These are phyloP conservation scores for Boletus pseudopeckii DNA, from an alignment of 768 basidiomycete genomes.

Conservation along the genomic window DNA sequence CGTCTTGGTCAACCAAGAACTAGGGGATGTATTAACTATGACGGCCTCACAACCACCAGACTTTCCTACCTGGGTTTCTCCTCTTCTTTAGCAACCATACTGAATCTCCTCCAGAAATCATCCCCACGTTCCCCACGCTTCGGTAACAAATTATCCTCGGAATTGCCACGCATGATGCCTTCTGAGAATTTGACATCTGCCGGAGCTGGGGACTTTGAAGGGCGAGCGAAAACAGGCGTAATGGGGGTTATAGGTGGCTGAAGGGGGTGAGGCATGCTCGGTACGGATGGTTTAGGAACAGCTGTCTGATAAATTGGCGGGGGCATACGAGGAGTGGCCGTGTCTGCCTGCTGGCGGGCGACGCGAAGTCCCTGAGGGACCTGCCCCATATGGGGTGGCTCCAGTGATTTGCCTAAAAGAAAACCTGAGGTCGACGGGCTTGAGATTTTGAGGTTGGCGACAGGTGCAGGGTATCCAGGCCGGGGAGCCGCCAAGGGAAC, in stretches of 20 bases:
- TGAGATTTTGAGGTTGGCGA: constrained; percentile 60
- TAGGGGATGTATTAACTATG: constrained; percentile 21
- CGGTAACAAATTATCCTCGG: constrained; percentile 66
- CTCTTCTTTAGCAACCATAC: constrained; percentile 75
- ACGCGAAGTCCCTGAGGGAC: constrained; percentile 26
- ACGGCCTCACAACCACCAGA: neutral
- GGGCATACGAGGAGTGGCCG: constrained; percentile 25
- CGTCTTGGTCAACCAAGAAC: constrained; percentile 68
- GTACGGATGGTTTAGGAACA: constrained; percentile 35
- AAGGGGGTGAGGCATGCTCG: constrained; percentile 66
- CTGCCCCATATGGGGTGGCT: constrained; percentile 29
- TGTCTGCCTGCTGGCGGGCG: constrained; percentile 18
- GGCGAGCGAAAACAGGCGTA: constrained; percentile 71
- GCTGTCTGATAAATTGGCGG: constrained; percentile 32
- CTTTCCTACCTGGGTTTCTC: constrained; percentile 45
- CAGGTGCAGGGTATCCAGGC: constrained; percentile 71
- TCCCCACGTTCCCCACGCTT: constrained; percentile 71
- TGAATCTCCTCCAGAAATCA: constrained; percentile 85
- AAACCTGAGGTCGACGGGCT: constrained; percentile 43
- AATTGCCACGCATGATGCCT: constrained; percentile 63
- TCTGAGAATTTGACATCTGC: constrained; percentile 48
- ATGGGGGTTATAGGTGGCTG: constrained; percentile 78
- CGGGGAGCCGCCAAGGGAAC: constrained; percentile 62
- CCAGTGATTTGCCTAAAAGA: constrained; percentile 24
- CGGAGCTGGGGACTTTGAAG: constrained; percentile 37